phyloP scores from a whole-genome alignment of 2,329 filamentous ascomycete species.

The Penicillium sp. region DNA sequence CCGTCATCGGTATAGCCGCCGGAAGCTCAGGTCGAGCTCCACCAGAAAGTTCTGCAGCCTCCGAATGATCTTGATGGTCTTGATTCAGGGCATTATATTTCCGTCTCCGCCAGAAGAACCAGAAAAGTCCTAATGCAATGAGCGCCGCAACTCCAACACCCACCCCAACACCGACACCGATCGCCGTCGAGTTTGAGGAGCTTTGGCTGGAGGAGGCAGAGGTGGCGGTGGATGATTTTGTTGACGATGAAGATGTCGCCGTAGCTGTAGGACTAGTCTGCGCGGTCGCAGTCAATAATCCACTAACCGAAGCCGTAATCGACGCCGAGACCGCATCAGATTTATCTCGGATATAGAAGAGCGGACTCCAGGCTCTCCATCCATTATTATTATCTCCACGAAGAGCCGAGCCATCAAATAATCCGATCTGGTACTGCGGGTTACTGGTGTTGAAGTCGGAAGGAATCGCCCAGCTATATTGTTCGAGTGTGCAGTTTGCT shows the following conservation, averaged over 20 bases:
- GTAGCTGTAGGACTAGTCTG: not conserved
- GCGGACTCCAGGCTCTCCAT: conserved; percentile 1
- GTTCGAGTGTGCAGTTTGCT: conserved; percentile 4
- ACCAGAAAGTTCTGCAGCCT: not conserved
- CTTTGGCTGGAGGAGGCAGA: not conserved
- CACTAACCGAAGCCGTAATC: not conserved
- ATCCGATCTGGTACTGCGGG: conserved; percentile 2
- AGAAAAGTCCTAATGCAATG: not conserved
- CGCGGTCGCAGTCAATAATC: not conserved
- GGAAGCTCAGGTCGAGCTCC: not conserved
- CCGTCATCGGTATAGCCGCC: not conserved
- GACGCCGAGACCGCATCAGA: not conserved
- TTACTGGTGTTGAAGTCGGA: conserved; percentile 3
- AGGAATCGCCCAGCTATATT: conserved; percentile 6
- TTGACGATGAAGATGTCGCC: not conserved
- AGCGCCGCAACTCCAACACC: conserved; percentile 2
- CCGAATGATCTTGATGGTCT: not conserved
- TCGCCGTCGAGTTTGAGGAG: not conserved
- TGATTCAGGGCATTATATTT: not conserved
- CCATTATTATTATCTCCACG: conserved; percentile 1
- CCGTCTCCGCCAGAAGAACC: not conserved
- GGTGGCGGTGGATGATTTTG: not conserved
- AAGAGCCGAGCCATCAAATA: conserved; percentile 1
- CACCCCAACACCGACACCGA: conserved; percentile 1
- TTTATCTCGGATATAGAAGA: conserved; percentile 1